phyloP scores from a whole-genome alignment of 2,329 filamentous ascomycete species.

The Catunica adiposa region DNA sequence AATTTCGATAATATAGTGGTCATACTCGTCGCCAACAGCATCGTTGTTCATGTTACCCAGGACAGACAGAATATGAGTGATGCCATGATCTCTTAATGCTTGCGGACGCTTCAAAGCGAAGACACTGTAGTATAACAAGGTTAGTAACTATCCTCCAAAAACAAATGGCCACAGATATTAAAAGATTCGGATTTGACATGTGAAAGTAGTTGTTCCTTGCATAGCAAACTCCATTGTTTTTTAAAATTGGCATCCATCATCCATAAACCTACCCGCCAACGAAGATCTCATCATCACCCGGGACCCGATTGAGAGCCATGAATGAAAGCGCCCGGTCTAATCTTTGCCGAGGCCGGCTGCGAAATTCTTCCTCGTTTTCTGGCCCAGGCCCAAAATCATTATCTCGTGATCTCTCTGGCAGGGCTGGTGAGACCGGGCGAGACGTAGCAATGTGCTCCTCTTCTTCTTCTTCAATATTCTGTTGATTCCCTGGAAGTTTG shows the following conservation, averaged over 20 bases:
- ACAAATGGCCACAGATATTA: too few relatives aligned
- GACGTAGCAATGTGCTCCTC: not conserved
- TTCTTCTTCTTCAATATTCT: not conserved
- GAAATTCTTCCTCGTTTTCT: conserved; percentile 9
- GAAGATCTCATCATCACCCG: conserved; percentile 27
- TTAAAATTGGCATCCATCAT: not conserved
- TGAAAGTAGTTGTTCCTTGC: not conserved
- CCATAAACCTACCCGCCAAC: conserved; percentile 23
- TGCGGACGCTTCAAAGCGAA: conserved; percentile 61
- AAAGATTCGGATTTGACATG: not conserved
- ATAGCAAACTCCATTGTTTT: too few relatives aligned
- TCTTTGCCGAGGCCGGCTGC: conserved; percentile 9
- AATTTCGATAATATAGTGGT: conserved; percentile 66
- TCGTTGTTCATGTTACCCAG: conserved; percentile 27
- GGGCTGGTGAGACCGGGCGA: not conserved
- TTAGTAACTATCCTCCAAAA: not conserved
- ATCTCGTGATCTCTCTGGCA: not conserved
- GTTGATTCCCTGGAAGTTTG: conserved; percentile 5
- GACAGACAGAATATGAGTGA: conserved; percentile 85
- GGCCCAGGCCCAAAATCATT: not conserved
- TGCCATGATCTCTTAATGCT: conserved; percentile 51
- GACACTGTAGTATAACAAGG: conserved; percentile 38
- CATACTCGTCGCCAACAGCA: conserved; percentile 30
- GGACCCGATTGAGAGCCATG: conserved; percentile 29
- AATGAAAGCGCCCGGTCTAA: conserved; percentile 11